Conservation (phyloP, 2,329 filamentous ascomycete genomes). For the Epichloe festucae region DNA sequence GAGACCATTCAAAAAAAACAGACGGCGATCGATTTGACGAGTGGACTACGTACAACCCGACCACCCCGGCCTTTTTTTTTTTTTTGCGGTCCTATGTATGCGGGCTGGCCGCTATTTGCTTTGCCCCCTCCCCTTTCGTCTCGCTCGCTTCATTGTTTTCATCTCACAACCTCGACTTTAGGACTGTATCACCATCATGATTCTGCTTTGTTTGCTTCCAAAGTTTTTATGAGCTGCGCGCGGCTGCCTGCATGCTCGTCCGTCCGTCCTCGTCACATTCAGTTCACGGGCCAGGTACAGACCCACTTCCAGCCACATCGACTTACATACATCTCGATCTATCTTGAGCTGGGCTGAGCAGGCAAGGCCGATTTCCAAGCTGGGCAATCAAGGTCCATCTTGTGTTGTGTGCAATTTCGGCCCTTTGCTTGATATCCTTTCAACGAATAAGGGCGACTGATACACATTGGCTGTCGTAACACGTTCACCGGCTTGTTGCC, state of each 20-base stretch:
- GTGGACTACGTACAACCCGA: not conserved
- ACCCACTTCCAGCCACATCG: slow-evolving; percentile 5
- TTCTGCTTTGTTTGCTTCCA: not conserved
- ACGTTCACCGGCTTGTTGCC: not conserved
- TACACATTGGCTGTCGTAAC: not conserved
- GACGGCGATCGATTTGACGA: not conserved
- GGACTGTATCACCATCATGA: not conserved
- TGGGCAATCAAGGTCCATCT: not conserved
- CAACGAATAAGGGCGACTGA: not conserved
- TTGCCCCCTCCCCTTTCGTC: not conserved
- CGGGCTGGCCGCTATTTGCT: slow-evolving; percentile 1
- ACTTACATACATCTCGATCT: not conserved
- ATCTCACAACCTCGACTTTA: not conserved
- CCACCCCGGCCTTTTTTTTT: not conserved
- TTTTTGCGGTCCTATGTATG: not conserved
- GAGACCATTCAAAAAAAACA: not conserved
- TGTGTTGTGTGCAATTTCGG: not conserved
- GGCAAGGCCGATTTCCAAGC: not conserved
- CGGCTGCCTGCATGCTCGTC: not conserved
- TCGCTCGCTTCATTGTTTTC: not conserved
- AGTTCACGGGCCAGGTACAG: not conserved
- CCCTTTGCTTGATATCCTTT: not conserved
- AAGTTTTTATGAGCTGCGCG: not conserved
- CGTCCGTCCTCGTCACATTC: not conserved
- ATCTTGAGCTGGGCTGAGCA: not conserved